Evolutionary conservation across 352 stramenopile genomes (phyloP).

Genomic region (Globisporangium apiculatum): DNA sequence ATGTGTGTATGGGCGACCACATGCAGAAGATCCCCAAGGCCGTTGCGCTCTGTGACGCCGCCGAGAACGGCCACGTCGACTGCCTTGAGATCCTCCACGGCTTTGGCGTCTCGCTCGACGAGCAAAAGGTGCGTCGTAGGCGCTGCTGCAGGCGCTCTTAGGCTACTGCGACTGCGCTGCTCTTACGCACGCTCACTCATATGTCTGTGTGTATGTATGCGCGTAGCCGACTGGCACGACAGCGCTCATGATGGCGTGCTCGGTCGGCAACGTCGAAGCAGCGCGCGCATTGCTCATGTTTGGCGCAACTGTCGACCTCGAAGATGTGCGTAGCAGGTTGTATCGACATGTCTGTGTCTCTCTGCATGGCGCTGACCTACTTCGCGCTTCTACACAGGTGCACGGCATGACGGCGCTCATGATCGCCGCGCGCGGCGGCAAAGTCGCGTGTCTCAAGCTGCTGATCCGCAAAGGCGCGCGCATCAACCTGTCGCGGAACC

Average conservation of each 20-base stretch:
- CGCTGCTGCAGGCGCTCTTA: no score
- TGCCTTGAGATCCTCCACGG: constrained; percentile 77
- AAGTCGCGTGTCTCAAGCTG: constrained; percentile 54
- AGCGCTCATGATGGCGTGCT: constrained; percentile 80
- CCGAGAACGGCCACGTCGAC: constrained; percentile 76
- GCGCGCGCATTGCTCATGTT: constrained; percentile 78
- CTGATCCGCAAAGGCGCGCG: constrained; percentile 73
- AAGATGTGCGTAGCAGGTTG: constrained; percentile 46
- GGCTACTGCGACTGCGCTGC: no score
- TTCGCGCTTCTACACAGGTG: constrained; percentile 27
- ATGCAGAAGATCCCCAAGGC: constrained; percentile 63
- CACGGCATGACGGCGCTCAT: constrained; percentile 80
- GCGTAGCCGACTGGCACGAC: constrained; percentile 68
- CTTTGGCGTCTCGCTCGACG: constrained; percentile 73
- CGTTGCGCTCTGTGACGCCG: constrained; percentile 72
- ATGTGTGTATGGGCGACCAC: neutral
- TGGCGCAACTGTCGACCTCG: constrained; percentile 72
- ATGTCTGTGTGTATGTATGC: neutral
- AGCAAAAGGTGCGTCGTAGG: constrained; percentile 55
- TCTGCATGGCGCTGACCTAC: neutral
- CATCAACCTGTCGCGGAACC: constrained; percentile 79
- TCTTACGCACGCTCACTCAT: neutral
- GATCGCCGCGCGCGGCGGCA: constrained; percentile 66
- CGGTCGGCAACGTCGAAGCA: constrained; percentile 81
- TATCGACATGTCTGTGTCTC: neutral